Conservation (phyloP, 169 alveolate species). For the Plasmodium gonderi region DNA sequence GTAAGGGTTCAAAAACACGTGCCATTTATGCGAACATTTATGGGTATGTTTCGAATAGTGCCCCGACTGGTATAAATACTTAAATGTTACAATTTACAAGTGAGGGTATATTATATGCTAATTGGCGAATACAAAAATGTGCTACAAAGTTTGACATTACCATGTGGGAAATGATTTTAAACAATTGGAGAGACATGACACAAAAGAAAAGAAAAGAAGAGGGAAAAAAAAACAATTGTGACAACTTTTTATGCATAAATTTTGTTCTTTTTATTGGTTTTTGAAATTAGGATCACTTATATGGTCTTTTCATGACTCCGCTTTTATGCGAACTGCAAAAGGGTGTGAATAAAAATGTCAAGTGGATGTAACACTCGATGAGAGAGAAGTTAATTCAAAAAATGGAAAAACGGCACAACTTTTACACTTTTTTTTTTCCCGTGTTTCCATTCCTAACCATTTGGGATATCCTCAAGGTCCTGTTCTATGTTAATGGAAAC, state of each 20-base stretch:
- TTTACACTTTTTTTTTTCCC: background rate
- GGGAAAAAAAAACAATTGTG: conserved; percentile 5
- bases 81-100: background rate
- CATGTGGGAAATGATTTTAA: background rate
- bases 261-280: background rate
- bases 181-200: background rate
- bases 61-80: background rate
- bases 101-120: background rate
- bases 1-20: background rate
- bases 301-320: conserved; percentile 24
- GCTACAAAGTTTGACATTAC: background rate
- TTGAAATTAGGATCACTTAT: background rate
- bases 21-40: background rate
- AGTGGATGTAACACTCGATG: background rate
- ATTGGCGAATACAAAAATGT: background rate
- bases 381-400: background rate
- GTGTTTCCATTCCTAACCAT: no score
- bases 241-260: background rate
- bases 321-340: conserved; percentile 47
- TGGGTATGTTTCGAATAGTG: background rate
- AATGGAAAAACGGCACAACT: background rate
- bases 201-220: background rate
- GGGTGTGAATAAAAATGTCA: background rate
- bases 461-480: conserved; percentile 50
- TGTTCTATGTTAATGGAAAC: conserved; percentile 54